These are phyloP conservation scores for Podaxis sp. DNA, from an alignment of 768 basidiomycete species.

Conservation along the genomic window DNA sequence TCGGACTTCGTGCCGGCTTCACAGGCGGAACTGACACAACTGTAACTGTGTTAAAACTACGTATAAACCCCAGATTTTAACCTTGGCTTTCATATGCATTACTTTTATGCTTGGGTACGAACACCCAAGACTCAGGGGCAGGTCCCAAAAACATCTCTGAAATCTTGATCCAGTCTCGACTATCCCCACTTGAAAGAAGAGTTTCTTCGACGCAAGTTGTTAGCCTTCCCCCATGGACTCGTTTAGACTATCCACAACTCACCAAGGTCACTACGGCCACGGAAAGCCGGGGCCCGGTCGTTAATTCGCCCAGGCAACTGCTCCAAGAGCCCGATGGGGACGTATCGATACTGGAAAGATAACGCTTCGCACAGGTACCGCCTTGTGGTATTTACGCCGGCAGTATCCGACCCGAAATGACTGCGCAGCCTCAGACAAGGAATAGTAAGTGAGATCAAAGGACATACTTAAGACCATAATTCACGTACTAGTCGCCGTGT, in stretches of 20 bases:
- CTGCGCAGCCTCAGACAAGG: constrained; percentile 31
- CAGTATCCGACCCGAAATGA: constrained; percentile 85
- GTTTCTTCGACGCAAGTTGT: constrained; percentile 56
- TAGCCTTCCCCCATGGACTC: neutral
- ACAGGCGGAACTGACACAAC: neutral
- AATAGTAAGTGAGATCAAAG: constrained; percentile 21
- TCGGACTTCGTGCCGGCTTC: neutral
- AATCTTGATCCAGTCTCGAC: constrained; percentile 89
- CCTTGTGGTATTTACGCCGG: constrained; percentile 87
- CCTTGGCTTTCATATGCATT: constrained; percentile 71
- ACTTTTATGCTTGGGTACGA: constrained; percentile 94
- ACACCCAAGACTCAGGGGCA: constrained; percentile 78
- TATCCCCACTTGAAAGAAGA: constrained; percentile 74
- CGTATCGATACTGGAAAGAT: constrained; percentile 95
- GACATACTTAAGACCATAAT: constrained; percentile 75
- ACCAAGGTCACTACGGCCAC: constrained; percentile 88
- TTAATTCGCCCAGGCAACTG: constrained; percentile 78
- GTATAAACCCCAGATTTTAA: constrained; percentile 20
- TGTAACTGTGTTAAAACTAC: neutral
- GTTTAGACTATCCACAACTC: constrained; percentile 23
- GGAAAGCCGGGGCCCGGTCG: constrained; percentile 86
- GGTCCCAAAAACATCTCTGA: constrained; percentile 95
- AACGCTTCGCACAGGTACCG: constrained; percentile 94
- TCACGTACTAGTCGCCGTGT: constrained; percentile 62
- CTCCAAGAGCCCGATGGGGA: constrained; percentile 93